Evolutionary conservation across 805 yeast genomes (phyloP).

Genomic region (Tetrapisispora arboricola): DNA sequence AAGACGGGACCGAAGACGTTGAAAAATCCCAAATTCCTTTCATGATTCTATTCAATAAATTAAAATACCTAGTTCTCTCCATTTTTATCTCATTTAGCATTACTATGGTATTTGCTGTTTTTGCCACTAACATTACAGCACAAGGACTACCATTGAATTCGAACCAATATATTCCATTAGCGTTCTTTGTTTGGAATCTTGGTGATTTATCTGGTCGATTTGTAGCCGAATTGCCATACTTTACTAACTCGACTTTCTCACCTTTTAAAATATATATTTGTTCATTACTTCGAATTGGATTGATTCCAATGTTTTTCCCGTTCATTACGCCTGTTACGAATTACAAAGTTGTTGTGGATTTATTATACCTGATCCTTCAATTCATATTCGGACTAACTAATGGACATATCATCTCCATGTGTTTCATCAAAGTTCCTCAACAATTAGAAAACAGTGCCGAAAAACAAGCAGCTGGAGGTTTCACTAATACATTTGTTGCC

Average conservation of each 20-base stretch:
- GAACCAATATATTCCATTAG: slow-evolving; percentile 56
- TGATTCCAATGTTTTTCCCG: slow-evolving; percentile 63
- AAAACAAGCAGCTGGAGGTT: slow-evolving; percentile 90
- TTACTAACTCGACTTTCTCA: slow-evolving; percentile 13
- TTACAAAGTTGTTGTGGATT: slow-evolving; percentile 31
- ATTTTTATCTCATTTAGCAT: slow-evolving; percentile 65
- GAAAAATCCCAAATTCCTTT: slow-evolving; percentile 45
- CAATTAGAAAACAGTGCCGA: slow-evolving; percentile 53
- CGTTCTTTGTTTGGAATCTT: slow-evolving; percentile 75
- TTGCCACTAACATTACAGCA: slow-evolving; percentile 62
- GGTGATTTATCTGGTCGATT: slow-evolving; percentile 82
- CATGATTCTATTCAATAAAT: slow-evolving; percentile 45
- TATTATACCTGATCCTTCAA: slow-evolving; percentile 59
- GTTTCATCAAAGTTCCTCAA: slow-evolving; percentile 66
- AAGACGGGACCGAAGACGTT: slow-evolving; percentile 8
- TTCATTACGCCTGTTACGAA: slow-evolving; percentile 33
- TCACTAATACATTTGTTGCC: slow-evolving; percentile 70
- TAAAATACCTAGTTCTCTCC: slow-evolving; percentile 53
- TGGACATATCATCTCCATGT: slow-evolving; percentile 74
- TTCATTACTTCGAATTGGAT: slow-evolving; percentile 43
- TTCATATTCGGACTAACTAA: slow-evolving; percentile 75
- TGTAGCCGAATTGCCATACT: slow-evolving; percentile 37
- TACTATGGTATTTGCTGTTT: slow-evolving; percentile 76
- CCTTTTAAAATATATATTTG: slow-evolving; percentile 38
- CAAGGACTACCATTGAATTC: slow-evolving; percentile 26